A percentile compares a stretch with the other conserved stretches of the same genome.
Evolutionary conservation across 208 protist genomes (phyloP).

Genomic region (Trypanosoma theileri): DNA sequence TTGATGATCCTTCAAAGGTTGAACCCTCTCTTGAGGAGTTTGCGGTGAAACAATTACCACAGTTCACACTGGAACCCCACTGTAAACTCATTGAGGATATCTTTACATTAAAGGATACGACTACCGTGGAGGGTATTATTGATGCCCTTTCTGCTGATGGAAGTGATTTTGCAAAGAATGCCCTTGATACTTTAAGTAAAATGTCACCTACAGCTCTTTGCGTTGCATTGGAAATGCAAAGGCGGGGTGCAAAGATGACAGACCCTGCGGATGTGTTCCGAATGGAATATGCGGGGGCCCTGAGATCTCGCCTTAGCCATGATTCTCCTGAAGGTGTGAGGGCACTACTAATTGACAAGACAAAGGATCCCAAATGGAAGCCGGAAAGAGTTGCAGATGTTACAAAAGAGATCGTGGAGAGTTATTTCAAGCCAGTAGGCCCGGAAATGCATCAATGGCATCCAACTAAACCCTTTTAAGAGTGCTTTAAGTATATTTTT

Average conservation of each 20-base stretch:
- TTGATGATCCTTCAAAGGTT: constrained; percentile 33
- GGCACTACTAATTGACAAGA: constrained; percentile 82
- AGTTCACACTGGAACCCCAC: constrained; percentile 42
- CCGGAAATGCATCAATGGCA: constrained; percentile 45
- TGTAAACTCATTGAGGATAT: constrained; percentile 31
- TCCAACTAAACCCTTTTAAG: constrained; percentile 33
- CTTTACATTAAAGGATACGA: constrained; percentile 38
- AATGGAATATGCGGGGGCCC: constrained; percentile 58
- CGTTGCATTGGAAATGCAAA: constrained; percentile 58
- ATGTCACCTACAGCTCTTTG: constrained; percentile 61
- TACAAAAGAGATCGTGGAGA: constrained; percentile 28
- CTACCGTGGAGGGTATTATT: constrained; percentile 51
- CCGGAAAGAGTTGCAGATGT: constrained; percentile 55
- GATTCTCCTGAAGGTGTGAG: constrained; percentile 86
- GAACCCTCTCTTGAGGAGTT: constrained; percentile 50
- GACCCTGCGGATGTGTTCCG: constrained; percentile 51
- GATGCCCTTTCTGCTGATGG: constrained; percentile 25
- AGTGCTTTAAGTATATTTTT: too few species aligned
- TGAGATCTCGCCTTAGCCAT: constrained; percentile 31
- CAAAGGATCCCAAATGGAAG: constrained; percentile 78
- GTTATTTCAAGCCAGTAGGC: constrained; percentile 35
- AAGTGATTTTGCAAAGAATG: constrained; percentile 34
- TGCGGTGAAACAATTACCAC: constrained; percentile 33
- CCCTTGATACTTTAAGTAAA: constrained; percentile 31
- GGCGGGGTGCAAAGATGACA: constrained; percentile 34